phyloP scores from a whole-genome alignment of 192 early-diverging fungal genomes.

The Coemansia sp. region DNA sequence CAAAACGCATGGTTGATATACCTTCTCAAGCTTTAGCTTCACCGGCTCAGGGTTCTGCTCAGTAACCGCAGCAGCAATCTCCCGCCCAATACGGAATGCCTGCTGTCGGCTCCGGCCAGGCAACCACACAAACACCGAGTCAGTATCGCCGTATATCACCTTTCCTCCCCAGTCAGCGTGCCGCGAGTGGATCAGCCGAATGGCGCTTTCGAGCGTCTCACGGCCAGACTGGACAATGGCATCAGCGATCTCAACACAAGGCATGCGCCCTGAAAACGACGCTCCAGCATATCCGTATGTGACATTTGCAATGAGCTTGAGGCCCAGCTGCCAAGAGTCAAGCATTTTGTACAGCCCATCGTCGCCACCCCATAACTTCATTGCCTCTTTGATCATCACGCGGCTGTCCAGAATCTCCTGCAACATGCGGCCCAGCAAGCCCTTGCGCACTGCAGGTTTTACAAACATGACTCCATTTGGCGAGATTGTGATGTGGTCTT shows the following conservation, averaged over 20 bases:
- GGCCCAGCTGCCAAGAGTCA: slow-evolving; percentile 77
- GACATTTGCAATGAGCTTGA: slow-evolving; percentile 92
- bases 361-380: slow-evolving; percentile 61
- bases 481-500: slow-evolving; percentile 69
- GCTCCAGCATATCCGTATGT: slow-evolving; percentile 88
- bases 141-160: slow-evolving; percentile 95
- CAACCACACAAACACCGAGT: slow-evolving; percentile 81
- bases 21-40: slow-evolving; percentile 93
- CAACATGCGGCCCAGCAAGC: slow-evolving; percentile 80
- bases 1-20: slow-evolving; percentile 85
- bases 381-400: slow-evolving; percentile 83
- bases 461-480: slow-evolving; percentile 89
- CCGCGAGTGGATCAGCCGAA: slow-evolving; percentile 61
- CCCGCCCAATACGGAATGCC: slow-evolving; percentile 79
- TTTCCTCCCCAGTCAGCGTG: slow-evolving; percentile 64
- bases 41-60: slow-evolving; percentile 73
- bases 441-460: slow-evolving; percentile 73
- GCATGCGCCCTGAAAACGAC: slow-evolving; percentile 86
- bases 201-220: slow-evolving; percentile 74
- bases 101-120: slow-evolving; percentile 64
- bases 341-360: slow-evolving; percentile 61
- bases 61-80: slow-evolving; percentile 77
- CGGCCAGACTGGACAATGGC: slow-evolving; percentile 86
- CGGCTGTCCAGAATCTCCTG: slow-evolving; percentile 84
- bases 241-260: slow-evolving; percentile 84